A percentile compares a stretch with the other conserved stretches of the same genome.
Evolutionary conservation across 2,329 filamentous ascomycete genomes (phyloP).

Genomic region (Dichotomopilus funicola): DNA sequence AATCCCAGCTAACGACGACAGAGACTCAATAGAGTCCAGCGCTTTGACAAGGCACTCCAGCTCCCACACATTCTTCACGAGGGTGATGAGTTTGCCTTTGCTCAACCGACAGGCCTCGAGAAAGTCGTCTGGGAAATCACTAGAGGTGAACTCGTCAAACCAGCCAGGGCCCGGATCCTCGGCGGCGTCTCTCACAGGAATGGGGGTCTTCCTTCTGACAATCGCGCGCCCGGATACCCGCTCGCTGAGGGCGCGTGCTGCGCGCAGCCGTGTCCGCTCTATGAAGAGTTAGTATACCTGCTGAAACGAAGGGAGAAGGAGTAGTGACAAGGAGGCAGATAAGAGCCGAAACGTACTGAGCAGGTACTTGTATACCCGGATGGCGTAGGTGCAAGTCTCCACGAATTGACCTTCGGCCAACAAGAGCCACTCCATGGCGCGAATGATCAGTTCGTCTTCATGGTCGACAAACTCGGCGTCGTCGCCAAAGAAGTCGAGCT

Average conservation of each 20-base stretch:
- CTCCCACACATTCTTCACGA: slow-evolving; percentile 60
- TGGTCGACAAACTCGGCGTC: slow-evolving; percentile 47
- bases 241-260: slow-evolving; percentile 47
- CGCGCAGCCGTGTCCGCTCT: slow-evolving; percentile 47
- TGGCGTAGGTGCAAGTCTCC: slow-evolving; percentile 41
- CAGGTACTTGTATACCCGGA: slow-evolving; percentile 74
- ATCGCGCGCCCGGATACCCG: slow-evolving; percentile 46
- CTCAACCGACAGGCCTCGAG: slow-evolving; percentile 31
- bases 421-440: slow-evolving; percentile 78
- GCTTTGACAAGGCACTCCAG: slow-evolving; percentile 60
- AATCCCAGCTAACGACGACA: slow-evolving; percentile 50
- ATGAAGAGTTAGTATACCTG: slow-evolving; percentile 14
- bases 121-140: slow-evolving; percentile 22
- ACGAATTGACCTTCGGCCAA: slow-evolving; percentile 51
- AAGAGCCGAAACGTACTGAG: slow-evolving; percentile 57
- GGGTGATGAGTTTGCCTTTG: slow-evolving; percentile 40
- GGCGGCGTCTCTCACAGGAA: slow-evolving; percentile 27
- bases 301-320: slow-evolving; percentile 10
- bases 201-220: slow-evolving; percentile 35
- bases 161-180: slow-evolving; percentile 29
- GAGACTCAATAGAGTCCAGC: slow-evolving; percentile 62
- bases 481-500: slow-evolving; percentile 63
- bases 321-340: neutral
- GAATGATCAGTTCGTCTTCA: slow-evolving; percentile 66
- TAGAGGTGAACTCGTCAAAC: slow-evolving; percentile 33